Percentiles rank a stretch among this genome's conserved stretches.
These are phyloP conservation scores for Umbelopsis sp. DNA, from an alignment of 192 early-diverging fungal species.

Conservation along the genomic window DNA sequence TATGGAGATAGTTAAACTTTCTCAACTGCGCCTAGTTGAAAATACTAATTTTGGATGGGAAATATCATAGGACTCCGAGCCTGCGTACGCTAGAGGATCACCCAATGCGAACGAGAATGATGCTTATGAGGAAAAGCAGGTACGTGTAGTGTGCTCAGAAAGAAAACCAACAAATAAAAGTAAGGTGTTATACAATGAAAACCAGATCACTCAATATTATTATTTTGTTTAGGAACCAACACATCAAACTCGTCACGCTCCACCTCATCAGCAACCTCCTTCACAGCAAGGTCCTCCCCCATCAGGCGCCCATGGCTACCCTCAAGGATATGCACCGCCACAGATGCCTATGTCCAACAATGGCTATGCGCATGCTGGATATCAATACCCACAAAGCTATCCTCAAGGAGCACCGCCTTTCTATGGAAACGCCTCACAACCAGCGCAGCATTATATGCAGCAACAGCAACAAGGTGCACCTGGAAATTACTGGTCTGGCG, in stretches of 20 bases:
- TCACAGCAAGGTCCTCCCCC: slow-evolving; percentile 6
- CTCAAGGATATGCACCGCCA: slow-evolving; percentile 10
- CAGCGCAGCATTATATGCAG: slow-evolving; percentile 17
- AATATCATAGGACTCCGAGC: neutral
- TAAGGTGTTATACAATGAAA: too few relatives aligned
- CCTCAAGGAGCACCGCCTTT: neutral
- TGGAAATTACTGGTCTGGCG: slow-evolving; percentile 4
- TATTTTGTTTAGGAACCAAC: slow-evolving; percentile 1
- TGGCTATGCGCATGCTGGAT: slow-evolving; percentile 14
- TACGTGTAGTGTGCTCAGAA: neutral
- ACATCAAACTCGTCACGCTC: slow-evolving; percentile 8
- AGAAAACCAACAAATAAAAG: too few relatives aligned
- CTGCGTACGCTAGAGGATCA: slow-evolving; percentile 4
- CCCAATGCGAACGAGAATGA: slow-evolving; percentile 9
- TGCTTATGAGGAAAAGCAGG: slow-evolving; percentile 14
- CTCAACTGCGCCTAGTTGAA: too few relatives aligned
- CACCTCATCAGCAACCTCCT: neutral
- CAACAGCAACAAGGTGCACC: slow-evolving; percentile 17
- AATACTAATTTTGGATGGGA: too few relatives aligned
- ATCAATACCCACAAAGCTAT: slow-evolving; percentile 16
- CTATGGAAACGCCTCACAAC: slow-evolving; percentile 5
- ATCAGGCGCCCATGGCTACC: slow-evolving; percentile 4
- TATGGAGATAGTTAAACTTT: neutral
- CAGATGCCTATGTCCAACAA: slow-evolving; percentile 15
- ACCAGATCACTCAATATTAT: too few relatives aligned